A percentile compares a stretch with the other conserved stretches of the same genome.
These are phyloP conservation scores for Diaporthe caulivora DNA, from an alignment of 2,329 filamentous ascomycete genomes.

Conservation along the genomic window DNA sequence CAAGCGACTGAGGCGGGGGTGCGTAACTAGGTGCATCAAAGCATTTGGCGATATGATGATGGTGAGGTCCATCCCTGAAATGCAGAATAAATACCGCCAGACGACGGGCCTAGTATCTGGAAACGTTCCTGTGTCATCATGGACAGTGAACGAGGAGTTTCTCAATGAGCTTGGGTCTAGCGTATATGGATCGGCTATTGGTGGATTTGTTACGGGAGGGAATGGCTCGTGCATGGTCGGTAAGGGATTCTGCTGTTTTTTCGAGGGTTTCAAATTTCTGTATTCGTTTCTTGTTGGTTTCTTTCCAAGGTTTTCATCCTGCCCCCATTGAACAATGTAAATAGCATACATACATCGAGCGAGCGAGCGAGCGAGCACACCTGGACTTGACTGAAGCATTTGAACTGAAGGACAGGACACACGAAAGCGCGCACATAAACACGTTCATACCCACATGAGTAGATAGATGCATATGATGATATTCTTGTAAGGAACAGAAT, in stretches of 20 bases:
- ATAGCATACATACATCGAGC: slow-evolving; percentile 13
- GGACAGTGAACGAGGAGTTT: background rate
- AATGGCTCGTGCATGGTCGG: background rate
- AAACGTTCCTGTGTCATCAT: background rate
- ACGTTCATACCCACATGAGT: slow-evolving; percentile 19
- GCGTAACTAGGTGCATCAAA: background rate
- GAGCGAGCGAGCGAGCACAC: slow-evolving; percentile 30
- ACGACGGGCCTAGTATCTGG: background rate
- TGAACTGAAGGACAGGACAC: background rate
- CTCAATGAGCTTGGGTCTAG: no score
- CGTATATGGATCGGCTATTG: background rate
- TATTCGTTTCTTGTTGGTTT: background rate
- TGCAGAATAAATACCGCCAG: no score
- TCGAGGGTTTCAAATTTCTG: background rate
- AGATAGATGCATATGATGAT: slow-evolving; percentile 21
- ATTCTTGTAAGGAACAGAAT: background rate
- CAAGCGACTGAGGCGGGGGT: background rate
- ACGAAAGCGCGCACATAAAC: slow-evolving; percentile 8
- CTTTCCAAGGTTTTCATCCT: background rate
- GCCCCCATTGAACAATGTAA: background rate
- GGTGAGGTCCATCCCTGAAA: background rate
- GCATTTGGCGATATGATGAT: background rate
- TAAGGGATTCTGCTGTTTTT: background rate
- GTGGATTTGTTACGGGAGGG: background rate
- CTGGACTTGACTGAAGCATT: slow-evolving; percentile 32